Percentiles rank a stretch among this genome's conserved stretches.
Evolutionary conservation across 352 stramenopile genomes (phyloP).

Genomic region (Phytophthora idaei): DNA sequence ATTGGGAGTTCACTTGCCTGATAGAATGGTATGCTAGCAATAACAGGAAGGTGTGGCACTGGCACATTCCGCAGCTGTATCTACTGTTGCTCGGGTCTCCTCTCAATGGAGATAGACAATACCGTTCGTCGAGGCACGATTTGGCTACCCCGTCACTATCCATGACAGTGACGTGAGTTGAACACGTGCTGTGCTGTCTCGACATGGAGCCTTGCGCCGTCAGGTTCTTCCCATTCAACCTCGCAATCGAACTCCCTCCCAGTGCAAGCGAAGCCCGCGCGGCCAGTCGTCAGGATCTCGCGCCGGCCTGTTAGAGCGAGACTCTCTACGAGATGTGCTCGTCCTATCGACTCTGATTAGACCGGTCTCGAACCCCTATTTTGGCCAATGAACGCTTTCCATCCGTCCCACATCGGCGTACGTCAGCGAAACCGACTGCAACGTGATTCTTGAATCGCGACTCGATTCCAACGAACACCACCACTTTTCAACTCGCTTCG

Average conservation of each 20-base stretch:
- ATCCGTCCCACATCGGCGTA: slow-evolving; percentile 9
- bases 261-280: not conserved
- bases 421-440: slow-evolving; percentile 21
- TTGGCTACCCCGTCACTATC: too few relatives aligned
- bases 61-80: too few relatives aligned
- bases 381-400: slow-evolving; percentile 11
- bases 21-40: too few relatives aligned
- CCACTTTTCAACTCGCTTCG: slow-evolving; percentile 23
- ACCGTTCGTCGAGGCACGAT: too few relatives aligned
- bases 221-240: not conserved
- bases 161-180: not conserved
- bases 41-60: too few relatives aligned
- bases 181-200: not conserved
- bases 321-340: slow-evolving; percentile 19
- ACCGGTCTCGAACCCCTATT: slow-evolving; percentile 2
- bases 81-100: too few relatives aligned
- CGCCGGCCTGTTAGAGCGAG: slow-evolving; percentile 2
- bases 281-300: slow-evolving; percentile 6
- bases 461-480: not conserved
- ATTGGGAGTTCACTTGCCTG: too few relatives aligned
- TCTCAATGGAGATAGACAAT: too few relatives aligned
- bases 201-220: not conserved
- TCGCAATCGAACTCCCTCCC: not conserved
- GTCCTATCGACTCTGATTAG: slow-evolving; percentile 27
- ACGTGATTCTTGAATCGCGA: slow-evolving; percentile 1